A percentile compares a stretch with the other conserved stretches of the same genome.
phyloP scores from a whole-genome alignment of 768 basidiomycete genomes.

The Trametes elegans region DNA sequence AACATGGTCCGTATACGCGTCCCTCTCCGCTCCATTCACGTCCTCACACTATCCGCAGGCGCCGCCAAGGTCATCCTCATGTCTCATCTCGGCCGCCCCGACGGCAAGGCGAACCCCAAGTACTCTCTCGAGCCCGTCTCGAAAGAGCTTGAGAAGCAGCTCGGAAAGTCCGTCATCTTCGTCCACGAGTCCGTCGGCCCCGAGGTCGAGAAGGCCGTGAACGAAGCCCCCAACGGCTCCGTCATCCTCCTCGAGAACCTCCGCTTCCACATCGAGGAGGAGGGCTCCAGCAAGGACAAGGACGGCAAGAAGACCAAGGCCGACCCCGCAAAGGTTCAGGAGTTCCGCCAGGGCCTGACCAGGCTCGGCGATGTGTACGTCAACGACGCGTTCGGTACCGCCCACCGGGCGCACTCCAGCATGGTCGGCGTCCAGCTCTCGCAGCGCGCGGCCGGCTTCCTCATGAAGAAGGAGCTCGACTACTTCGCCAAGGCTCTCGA shows the following conservation, averaged over 20 bases:
- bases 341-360: constrained; percentile 88
- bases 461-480: constrained; percentile 98
- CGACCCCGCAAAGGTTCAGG: constrained; percentile 70
- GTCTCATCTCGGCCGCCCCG: constrained; percentile 97
- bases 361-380: constrained; percentile 94
- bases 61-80: constrained; percentile 87
- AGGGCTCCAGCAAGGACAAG: constrained; percentile 90
- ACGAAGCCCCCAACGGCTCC: constrained; percentile 60
- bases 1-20: constrained; percentile 53
- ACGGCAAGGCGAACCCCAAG: constrained; percentile 85
- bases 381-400: constrained; percentile 99
- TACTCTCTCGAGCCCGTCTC: constrained; percentile 91
- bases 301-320: constrained; percentile 96
- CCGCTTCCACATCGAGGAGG: constrained; percentile 98
- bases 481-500: constrained; percentile 98
- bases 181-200: constrained; percentile 82
- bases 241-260: constrained; percentile 95
- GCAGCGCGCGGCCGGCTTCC: constrained; percentile 91
- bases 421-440: constrained; percentile 97
- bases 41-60: constrained; percentile 40
- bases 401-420: constrained; percentile 96
- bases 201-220: constrained; percentile 78
- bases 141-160: constrained; percentile 70
- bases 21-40: not conserved
- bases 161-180: constrained; percentile 76